Evolutionary conservation across 176 grass and related monocot species (phyloP).

Genomic region (Zea luxurians): DNA sequence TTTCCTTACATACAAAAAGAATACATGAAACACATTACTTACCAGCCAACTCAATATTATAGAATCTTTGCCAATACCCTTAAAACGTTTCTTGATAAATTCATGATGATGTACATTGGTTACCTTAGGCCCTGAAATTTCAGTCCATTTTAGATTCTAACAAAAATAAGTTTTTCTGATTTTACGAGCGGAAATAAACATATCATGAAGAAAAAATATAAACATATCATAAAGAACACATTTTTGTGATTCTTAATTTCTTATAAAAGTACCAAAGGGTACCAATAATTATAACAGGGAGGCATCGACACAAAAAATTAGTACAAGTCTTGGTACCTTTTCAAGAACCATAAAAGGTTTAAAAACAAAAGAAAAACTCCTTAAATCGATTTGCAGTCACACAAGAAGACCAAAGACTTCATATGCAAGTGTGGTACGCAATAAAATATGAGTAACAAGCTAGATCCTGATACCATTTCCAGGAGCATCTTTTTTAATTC

Average conservation of each 20-base stretch:
- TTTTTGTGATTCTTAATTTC: neutral
- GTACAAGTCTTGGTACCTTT: neutral
- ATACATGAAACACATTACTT: constrained; percentile 42
- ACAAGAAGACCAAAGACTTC: neutral
- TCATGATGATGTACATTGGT: constrained; percentile 47
- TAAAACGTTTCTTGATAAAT: constrained; percentile 86
- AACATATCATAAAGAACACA: neutral
- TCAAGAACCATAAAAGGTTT: neutral
- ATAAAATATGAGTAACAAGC: constrained; percentile 22
- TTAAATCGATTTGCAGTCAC: neutral
- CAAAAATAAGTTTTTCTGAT: neutral
- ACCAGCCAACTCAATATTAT: constrained; percentile 88
- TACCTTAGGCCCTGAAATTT: constrained; percentile 49
- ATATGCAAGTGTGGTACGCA: constrained; percentile 18
- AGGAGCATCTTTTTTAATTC: constrained; percentile 59
- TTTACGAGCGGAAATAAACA: constrained; percentile 4
- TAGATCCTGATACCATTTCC: constrained; percentile 54
- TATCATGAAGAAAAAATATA: neutral
- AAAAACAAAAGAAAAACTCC: constrained; percentile 18
- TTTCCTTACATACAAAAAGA: constrained; percentile 14
- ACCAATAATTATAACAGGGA: neutral
- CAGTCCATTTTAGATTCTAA: neutral
- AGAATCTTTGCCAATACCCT: constrained; percentile 82
- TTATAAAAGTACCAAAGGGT: neutral
- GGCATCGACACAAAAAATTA: too few species aligned